phyloP scores from a whole-genome alignment of 371 early-diverging fungal species.

The Gilbertella persicaria region DNA sequence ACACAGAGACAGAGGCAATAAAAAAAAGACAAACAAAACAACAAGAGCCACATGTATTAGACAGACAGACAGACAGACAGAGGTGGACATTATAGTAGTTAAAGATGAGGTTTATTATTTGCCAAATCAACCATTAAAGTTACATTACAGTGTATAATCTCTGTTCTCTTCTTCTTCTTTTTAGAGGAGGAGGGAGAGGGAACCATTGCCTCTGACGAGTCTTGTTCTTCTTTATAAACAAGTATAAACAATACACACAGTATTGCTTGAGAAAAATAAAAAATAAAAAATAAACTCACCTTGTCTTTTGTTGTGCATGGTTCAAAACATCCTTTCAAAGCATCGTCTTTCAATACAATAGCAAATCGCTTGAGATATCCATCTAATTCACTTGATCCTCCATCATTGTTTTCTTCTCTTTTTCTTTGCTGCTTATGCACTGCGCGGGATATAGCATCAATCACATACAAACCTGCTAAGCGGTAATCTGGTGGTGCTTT shows the following conservation, averaged over 20 bases:
- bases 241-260: background rate
- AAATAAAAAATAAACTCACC: constrained; percentile 32
- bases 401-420: constrained; percentile 26
- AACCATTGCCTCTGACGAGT: background rate
- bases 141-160: too few species aligned
- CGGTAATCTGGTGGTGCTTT: constrained; percentile 62
- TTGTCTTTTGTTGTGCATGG: constrained; percentile 47
- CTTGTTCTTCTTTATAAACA: background rate
- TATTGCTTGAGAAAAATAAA: background rate
- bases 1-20: background rate
- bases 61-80: constrained; percentile 5
- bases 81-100: constrained; percentile 3
- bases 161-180: too few species aligned
- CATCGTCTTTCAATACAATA: constrained; percentile 34
- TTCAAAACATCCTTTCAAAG: constrained; percentile 34
- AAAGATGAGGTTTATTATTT: constrained; percentile 1
- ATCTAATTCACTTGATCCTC: constrained; percentile 25
- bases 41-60: background rate
- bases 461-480: constrained; percentile 68
- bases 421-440: constrained; percentile 44
- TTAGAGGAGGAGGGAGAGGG: background rate
- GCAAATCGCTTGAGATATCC: constrained; percentile 44
- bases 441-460: constrained; percentile 65
- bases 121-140: background rate
- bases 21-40: background rate